Evolutionary conservation across 148 eudicot genomes (phyloP).

Genomic region (Beta vulgaris): DNA sequence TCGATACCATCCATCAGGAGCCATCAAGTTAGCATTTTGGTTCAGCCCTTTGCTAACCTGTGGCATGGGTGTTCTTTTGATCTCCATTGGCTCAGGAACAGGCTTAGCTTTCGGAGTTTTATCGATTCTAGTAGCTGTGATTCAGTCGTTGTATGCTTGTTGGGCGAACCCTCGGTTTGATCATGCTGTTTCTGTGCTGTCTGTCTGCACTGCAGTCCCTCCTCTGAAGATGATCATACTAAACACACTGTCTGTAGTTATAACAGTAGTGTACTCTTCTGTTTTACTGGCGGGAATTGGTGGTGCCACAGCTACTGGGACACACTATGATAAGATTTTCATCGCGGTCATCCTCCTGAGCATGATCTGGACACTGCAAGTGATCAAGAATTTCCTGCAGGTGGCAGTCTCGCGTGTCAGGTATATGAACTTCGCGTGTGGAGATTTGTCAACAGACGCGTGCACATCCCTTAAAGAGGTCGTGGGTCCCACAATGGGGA

Average conservation of each 20-base stretch:
- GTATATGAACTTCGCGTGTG: constrained; percentile 40
- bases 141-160: constrained; percentile 52
- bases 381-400: constrained; percentile 47
- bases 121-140: constrained; percentile 34
- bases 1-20: constrained; percentile 22
- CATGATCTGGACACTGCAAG: constrained; percentile 46
- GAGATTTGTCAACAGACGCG: constrained; percentile 20
- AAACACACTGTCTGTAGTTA: constrained; percentile 10
- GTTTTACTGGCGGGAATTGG: constrained; percentile 55
- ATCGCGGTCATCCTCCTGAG: constrained; percentile 27
- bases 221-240: constrained; percentile 27
- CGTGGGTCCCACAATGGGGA: constrained; percentile 29
- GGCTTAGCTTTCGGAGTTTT: constrained; percentile 42
- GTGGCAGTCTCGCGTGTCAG: constrained; percentile 48
- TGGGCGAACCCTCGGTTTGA: constrained; percentile 54
- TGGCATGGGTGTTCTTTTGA: constrained; percentile 43
- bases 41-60: constrained; percentile 51
- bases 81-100: constrained; percentile 35
- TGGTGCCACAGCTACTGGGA: constrained; percentile 39
- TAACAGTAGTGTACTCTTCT: constrained; percentile 29
- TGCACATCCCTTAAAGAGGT: constrained; percentile 19
- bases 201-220: constrained; percentile 25
- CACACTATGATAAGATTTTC: constrained; percentile 8
- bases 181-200: constrained; percentile 34
- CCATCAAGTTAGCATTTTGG: constrained; percentile 50